Percentiles rank a stretch among this genome's conserved stretches.
Conservation (phyloP, 352 stramenopile species). For the Pythium monospermum region DNA sequence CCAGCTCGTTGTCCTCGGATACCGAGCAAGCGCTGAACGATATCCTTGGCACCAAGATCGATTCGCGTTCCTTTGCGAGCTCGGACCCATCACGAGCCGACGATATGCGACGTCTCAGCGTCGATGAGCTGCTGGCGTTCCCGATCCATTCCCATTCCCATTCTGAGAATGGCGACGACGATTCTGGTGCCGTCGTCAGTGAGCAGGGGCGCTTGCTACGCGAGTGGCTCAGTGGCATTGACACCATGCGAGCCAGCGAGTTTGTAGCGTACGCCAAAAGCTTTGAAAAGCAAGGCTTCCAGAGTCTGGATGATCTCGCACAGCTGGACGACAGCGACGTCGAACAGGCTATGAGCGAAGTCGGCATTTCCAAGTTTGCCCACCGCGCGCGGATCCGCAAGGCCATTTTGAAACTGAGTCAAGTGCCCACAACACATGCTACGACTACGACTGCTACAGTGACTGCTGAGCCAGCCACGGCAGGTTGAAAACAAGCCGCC, state of each 20-base stretch:
- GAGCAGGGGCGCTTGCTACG: conserved; percentile 29
- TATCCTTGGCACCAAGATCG: conserved; percentile 29
- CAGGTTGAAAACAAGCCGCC: conserved; percentile 30
- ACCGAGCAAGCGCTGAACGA: conserved; percentile 47
- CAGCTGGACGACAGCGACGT: conserved; percentile 64
- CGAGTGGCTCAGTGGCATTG: conserved; percentile 52
- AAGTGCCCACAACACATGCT: too few relatives aligned
- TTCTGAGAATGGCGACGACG: conserved; percentile 24
- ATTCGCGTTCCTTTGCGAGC: conserved; percentile 13
- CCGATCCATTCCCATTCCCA: conserved; percentile 11
- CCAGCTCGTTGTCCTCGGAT: conserved; percentile 31
- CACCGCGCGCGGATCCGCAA: conserved; percentile 66
- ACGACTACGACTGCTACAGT: conserved; percentile 4
- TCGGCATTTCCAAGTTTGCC: conserved; percentile 72
- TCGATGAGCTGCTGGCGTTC: conserved; percentile 44
- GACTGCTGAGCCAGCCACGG: conserved; percentile 24
- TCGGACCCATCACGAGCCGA: conserved; percentile 29
- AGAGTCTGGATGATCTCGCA: conserved; percentile 46
- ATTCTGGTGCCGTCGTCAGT: conserved; percentile 15
- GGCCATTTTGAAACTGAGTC: conserved; percentile 49
- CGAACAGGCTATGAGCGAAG: conserved; percentile 69
- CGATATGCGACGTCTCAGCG: conserved; percentile 44
- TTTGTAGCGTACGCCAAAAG: conserved; percentile 52
- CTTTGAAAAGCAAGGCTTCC: conserved; percentile 65
- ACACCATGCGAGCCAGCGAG: conserved; percentile 37